These are phyloP conservation scores for Irpex lacteus DNA, from an alignment of 1,284 basidiomycete genomes.

Conservation along the genomic window DNA sequence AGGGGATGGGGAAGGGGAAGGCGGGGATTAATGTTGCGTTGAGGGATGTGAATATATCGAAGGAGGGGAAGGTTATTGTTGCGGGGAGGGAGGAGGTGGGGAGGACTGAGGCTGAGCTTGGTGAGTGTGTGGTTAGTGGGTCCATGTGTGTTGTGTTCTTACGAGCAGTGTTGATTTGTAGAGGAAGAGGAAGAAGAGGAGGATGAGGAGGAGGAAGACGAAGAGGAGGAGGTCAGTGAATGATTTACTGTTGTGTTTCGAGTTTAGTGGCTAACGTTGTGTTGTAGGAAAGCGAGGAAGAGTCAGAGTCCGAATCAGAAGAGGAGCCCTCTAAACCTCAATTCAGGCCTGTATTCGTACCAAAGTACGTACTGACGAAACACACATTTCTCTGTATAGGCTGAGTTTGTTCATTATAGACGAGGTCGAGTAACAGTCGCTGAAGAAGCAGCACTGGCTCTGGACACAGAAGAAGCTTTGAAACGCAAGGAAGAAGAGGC, in stretches of 20 bases:
- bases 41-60: slow-evolving; percentile 73
- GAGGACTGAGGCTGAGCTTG: slow-evolving; percentile 51
- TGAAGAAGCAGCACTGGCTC: slow-evolving; percentile 60
- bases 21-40: slow-evolving; percentile 70
- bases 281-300: slow-evolving; percentile 72
- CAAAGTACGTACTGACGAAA: too few species aligned
- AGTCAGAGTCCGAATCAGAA: slow-evolving; percentile 66
- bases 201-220: slow-evolving; percentile 39
- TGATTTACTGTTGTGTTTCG: slow-evolving; percentile 13
- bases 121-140: slow-evolving; percentile 25
- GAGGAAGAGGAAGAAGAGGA: slow-evolving; percentile 43
- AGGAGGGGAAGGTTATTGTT: slow-evolving; percentile 74
- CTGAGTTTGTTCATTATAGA: too few species aligned
- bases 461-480: slow-evolving; percentile 68
- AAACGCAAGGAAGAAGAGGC: slow-evolving; percentile 63
- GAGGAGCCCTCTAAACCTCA: slow-evolving; percentile 56
- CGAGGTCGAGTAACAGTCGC: slow-evolving; percentile 68
- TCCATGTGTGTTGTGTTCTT: background rate
- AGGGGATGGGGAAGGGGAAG: slow-evolving; percentile 26
- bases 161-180: background rate
- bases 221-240: slow-evolving; percentile 39
- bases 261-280: slow-evolving; percentile 17
- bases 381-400: too few species aligned
- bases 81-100: slow-evolving; percentile 74
- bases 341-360: slow-evolving; percentile 88